Evolutionary conservation across 306 rosid genomes (phyloP), one percentile per base, ranked within the genome.

Genomic region (Quercus cerris): DNA sequence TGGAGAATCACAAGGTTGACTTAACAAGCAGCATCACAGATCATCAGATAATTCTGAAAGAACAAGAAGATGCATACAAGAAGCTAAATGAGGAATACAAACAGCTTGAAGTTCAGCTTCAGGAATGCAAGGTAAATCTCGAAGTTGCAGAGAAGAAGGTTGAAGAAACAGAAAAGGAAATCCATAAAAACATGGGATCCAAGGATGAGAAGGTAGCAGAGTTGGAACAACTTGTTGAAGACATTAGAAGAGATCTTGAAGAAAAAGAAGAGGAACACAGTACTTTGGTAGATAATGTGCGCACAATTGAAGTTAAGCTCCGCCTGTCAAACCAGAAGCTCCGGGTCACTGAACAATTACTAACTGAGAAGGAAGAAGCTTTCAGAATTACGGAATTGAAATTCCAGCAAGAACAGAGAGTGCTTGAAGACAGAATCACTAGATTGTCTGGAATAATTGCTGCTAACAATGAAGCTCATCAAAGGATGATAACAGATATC

Each of bases 281-380:
- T 70, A 83, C 82, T 73, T 77, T 77, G 85, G 82, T 88, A 4
- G 97, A 95, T 12, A 89, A 85, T 19, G 87, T 86, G 70, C 86
- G 92, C 63, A 91, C 71, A 25, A 85, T 89, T 17, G 98, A 96
- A 84, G 97, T 93, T 57, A 89, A 88, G 91, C 98, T 91, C 86
- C 99, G 99, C 23, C 85, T 96, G 77, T 93, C 99, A 70, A 90
- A 89, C 93, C 99, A 93, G 92, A 93, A 96, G 92, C 97, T 96
- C 77, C 91, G 99, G 76, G 94, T 93, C 46, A 93, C 99, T 19
- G 99, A 96, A 70, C 99, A 96, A 77, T 67, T 89, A 78, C 83
- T 93, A 76, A 54, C 87, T 28, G 99, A 96, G 86, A 93, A 88
- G 75, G 99, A 96, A 76, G 96, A 93, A 76, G 86, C 78, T 73